These are phyloP conservation scores for Talaromyces albobiverticillius DNA, from an alignment of 2,329 filamentous ascomycete genomes.

Conservation along the genomic window DNA sequence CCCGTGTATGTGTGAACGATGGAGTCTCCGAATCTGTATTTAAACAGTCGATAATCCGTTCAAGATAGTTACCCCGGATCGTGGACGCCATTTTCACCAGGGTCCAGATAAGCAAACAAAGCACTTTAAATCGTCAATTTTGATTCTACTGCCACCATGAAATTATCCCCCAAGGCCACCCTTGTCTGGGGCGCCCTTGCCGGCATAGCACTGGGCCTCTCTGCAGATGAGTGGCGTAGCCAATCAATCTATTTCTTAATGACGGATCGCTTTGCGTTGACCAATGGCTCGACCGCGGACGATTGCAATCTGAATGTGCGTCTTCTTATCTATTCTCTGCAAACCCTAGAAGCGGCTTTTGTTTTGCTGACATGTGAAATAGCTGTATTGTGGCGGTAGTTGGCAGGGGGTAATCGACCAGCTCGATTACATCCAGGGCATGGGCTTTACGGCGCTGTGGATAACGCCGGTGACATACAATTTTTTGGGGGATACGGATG, in stretches of 20 bases:
- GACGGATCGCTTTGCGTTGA: slow-evolving; percentile 44
- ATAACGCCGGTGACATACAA: slow-evolving; percentile 46
- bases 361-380: neutral
- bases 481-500: slow-evolving; percentile 31
- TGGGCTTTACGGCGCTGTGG: slow-evolving; percentile 51
- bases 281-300: slow-evolving; percentile 36
- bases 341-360: no score
- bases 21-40: no score
- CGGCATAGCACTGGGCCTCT: neutral
- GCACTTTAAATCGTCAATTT: neutral
- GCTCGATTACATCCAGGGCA: slow-evolving; percentile 49
- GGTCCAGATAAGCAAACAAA: no score
- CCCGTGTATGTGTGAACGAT: no score
- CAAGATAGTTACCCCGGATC: neutral
- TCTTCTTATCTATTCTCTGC: no score
- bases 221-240: slow-evolving; percentile 35
- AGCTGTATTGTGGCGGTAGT: slow-evolving; percentile 46
- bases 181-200: slow-evolving; percentile 6
- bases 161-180: neutral
- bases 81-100: neutral
- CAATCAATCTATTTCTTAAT: slow-evolving; percentile 47
- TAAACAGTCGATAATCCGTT: no score
- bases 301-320: slow-evolving; percentile 24
- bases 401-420: slow-evolving; percentile 45
- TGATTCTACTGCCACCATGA: neutral